Evolutionary conservation across 1,284 basidiomycete genomes (phyloP).

Genomic region (Caloboletus inedulis): DNA sequence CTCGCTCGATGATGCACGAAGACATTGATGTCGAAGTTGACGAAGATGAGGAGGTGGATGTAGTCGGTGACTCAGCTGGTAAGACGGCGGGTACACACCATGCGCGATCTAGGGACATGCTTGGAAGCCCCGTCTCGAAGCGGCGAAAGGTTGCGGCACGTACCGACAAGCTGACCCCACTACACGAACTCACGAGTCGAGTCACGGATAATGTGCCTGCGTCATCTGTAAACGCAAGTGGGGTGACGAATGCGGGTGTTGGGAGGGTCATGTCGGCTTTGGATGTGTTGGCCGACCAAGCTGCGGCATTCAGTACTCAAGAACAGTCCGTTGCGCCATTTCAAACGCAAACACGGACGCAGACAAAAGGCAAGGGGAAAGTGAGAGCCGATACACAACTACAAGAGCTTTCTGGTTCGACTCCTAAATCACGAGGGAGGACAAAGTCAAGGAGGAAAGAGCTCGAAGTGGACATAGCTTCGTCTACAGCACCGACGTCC

Average conservation of each 20-base stretch:
- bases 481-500: conserved; percentile 6
- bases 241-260: conserved; percentile 1
- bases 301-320: conserved; percentile 41
- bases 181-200: conserved; percentile 4
- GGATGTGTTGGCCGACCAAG: conserved; percentile 71
- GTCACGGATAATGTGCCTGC: background rate
- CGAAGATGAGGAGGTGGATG: conserved; percentile 21
- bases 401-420: conserved; percentile 5
- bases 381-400: conserved; percentile 1
- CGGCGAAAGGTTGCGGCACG: conserved; percentile 24
- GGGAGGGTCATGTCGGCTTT: conserved; percentile 49
- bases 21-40: conserved; percentile 25
- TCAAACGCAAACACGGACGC: background rate
- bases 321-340: conserved; percentile 12
- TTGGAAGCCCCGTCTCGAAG: conserved; percentile 37
- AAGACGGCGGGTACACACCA: conserved; percentile 13
- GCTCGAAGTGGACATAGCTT: conserved; percentile 1
- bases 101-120: conserved; percentile 22
- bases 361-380: conserved; percentile 22
- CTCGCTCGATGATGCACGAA: conserved; percentile 53
- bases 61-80: conserved; percentile 18
- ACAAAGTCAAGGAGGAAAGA: conserved; percentile 10
- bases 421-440: conserved; percentile 10
- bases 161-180: conserved; percentile 12
- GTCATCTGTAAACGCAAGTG: conserved; percentile 2